phyloP scores from a whole-genome alignment of 2,329 filamentous ascomycete species.

The Monosporascus cannonballus region DNA sequence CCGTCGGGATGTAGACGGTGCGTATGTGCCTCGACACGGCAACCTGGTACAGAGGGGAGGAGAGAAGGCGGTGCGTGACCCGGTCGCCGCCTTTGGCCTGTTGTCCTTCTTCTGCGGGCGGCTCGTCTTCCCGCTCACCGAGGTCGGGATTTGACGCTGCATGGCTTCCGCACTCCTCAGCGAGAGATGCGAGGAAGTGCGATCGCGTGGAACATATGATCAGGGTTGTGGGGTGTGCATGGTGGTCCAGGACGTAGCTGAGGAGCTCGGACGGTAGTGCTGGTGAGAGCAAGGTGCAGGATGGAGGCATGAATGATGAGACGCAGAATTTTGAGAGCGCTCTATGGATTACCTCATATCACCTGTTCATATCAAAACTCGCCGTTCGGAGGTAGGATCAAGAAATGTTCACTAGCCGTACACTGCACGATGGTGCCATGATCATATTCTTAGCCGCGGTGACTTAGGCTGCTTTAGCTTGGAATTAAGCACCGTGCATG shows the following conservation, averaged over 20 bases:
- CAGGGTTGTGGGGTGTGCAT: constrained; percentile 55
- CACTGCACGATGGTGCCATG: too few relatives aligned
- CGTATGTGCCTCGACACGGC: constrained; percentile 63
- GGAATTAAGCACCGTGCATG: too few relatives aligned
- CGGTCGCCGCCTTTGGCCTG: constrained; percentile 9
- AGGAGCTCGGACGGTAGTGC: constrained; percentile 57
- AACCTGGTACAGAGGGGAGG: constrained; percentile 62
- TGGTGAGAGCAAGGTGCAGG: constrained; percentile 38
- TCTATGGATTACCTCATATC: constrained; percentile 11
- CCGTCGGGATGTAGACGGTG: constrained; percentile 66
- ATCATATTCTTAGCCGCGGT: too few relatives aligned
- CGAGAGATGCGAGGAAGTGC: constrained; percentile 58
- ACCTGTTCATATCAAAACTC: background rate
- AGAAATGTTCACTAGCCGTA: too few relatives aligned
- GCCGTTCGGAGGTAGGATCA: background rate
- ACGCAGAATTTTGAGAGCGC: constrained; percentile 19
- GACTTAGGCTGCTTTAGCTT: too few relatives aligned
- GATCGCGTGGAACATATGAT: constrained; percentile 63
- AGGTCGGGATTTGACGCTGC: background rate
- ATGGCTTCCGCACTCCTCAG: constrained; percentile 35
- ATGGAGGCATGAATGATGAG: constrained; percentile 20
- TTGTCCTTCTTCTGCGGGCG: constrained; percentile 6
- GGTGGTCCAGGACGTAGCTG: constrained; percentile 52
- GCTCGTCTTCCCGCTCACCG: constrained; percentile 1
- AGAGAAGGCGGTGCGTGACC: constrained; percentile 40